Evolutionary conservation across 2,329 filamentous ascomycete species (phyloP), one percentile per base, ranked within the genome.

Genomic region (Pseudogymnoascus sp.): DNA sequence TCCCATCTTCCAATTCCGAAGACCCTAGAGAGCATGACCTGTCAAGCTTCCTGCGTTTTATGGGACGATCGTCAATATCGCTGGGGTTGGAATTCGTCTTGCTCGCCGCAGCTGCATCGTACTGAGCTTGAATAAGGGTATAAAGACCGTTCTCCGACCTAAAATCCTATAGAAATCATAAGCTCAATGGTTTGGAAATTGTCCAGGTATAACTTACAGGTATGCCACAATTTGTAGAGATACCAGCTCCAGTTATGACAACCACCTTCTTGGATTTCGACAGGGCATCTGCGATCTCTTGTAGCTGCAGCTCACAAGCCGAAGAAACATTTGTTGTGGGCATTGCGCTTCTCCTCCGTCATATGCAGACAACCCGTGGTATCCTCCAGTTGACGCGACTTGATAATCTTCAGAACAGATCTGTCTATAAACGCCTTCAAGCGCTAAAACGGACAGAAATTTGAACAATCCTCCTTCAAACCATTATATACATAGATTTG

Each of bases 141-240:
- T 90, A 90, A 0, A 90, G 80, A 1, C 88, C 88, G 73, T 90
- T 85, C 71, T 89, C 83, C 1, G 87, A 90, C 43, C 87, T 86
- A 67, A 90, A 90, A 68, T 90, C 87, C 86, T 89, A 67, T 36
- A 66, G 71, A 66, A 73, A 67, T 61, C 67, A 60, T 61, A n/a
- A 14, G 6, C 41, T 28, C 28, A 7, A 5, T 36, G 19, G 36
- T 5, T 25, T 36, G 25, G 21, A 61, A 39, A 61, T 41, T n/a
- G 19, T n/a, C 4, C 23, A 1, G 16, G n/a, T 8, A 45, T 11
- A 7, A 73, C 82, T 71, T 78, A 90, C 88, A 61, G 88, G 88
- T 72, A 90, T 90, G 63, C 88, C 88, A 67, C 86, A 90, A 73
- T 90, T 90, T 61, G 88, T 90, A 72, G 86, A 89, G 72, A 90